A percentile compares a stretch with the other conserved stretches of the same genome.
These are phyloP conservation scores for Camellia lanceoleosa DNA, from an alignment of 148 eudicot genomes.

Conservation along the genomic window DNA sequence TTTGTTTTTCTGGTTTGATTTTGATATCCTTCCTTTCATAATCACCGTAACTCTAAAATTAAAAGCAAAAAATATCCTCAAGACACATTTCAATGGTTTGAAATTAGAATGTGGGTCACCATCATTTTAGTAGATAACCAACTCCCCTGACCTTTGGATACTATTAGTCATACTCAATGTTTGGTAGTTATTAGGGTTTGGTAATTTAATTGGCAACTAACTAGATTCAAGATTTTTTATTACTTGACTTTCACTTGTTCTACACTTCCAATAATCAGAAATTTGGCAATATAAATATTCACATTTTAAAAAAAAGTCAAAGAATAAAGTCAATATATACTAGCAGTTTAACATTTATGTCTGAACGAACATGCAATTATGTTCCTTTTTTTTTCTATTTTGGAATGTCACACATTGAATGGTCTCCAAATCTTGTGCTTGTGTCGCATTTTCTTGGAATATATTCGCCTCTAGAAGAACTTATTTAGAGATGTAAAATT, in stretches of 20 bases:
- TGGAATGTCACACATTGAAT: background rate
- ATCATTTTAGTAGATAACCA: constrained; percentile 14
- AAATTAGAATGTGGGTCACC: constrained; percentile 12
- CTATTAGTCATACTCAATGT: background rate
- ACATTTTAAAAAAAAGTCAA: background rate
- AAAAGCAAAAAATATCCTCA: background rate
- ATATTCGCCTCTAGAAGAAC: background rate
- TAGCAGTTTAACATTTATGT: background rate
- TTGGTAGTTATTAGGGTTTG: background rate
- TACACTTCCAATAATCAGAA: too few species aligned
- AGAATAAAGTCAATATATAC: background rate
- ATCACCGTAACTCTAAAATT: background rate
- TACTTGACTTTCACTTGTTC: constrained; percentile 2
- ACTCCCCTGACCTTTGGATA: constrained; percentile 11
- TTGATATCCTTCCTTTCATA: background rate
- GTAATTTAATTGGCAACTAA: background rate
- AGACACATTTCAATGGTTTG: background rate
- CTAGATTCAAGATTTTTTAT: background rate
- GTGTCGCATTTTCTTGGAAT: background rate
- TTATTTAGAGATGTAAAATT: constrained; percentile 1
- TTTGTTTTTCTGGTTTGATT: background rate
- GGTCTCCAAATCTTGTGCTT: background rate
- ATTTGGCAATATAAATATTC: background rate
- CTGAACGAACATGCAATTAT: background rate
- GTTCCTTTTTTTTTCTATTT: background rate